Base-by-base conservation (phyloP, 163 green algal genomes). In the Prototheca wickerhamii region DNA sequence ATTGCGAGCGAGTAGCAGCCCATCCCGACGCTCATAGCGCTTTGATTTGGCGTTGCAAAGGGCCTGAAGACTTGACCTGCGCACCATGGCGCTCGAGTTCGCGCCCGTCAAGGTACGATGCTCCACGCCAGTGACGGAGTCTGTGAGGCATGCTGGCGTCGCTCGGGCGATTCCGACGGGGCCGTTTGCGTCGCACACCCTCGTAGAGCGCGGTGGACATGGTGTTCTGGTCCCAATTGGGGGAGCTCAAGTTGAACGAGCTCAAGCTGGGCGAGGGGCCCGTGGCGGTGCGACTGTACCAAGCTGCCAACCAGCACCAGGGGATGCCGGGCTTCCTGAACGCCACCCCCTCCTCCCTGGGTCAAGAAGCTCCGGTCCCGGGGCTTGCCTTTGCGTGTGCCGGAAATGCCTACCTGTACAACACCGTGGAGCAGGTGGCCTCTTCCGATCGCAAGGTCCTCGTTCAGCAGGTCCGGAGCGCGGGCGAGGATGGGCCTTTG, bases 151-250 rank as follows among this genome's bases (percentile, higher is more conserved):
- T n/a, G n/a, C n/a, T n/a, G n/a, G n/a, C n/a, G n/a, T n/a, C n/a
- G n/a, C n/a, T n/a, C n/a, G n/a, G n/a, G n/a, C n/a, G n/a, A n/a
- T n/a, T n/a, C n/a, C n/a, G n/a, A n/a, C n/a, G n/a, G n/a, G n/a
- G 10, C 10, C 10, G 15, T 44, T 0, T 44, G 15, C 37, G 10
- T 44, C 37, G 37, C 10, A 25, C 44, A 5, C 51, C 51, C 20
- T 21, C 26, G 1, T 46, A 95, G 88, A 90, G 77, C 64, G 74
- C 76, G 25, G 68, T 95, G 18, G 87, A 95, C 40, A 51, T 78
- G 0, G 79, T 70, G 0, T 93, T 95, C 40, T 92, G 88, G 82
- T 67, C 71, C 1, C 76, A 86, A 56, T 76, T 94, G 10, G 72
- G 65, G 2, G 69, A 77, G 33, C 65, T 73, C 23, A 95, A 95